Base-by-base conservation (phyloP, 805 yeast genomes). In the Blastobotrys chiropterorum region DNA sequence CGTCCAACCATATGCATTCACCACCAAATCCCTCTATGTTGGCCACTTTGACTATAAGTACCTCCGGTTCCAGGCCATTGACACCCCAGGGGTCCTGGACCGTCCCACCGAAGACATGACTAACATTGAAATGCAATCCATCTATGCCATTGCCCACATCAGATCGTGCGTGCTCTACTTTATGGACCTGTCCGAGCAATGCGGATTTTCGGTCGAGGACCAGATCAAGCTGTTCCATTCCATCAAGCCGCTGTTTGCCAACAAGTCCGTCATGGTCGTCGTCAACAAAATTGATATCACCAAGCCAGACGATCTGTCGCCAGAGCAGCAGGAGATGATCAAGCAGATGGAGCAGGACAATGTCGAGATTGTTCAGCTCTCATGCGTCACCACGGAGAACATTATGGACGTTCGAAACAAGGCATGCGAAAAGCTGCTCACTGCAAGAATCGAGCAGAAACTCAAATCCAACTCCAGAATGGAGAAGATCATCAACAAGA, bases 101-200 rank as follows among this genome's bases (percentile, higher is more conserved):
- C 83, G 98, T 71, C 99, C 99, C 55, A 90, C 97, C 44, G 99
- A 94, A 72, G 99, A 94, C 69, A 94, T 94, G 99, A 94, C 94
- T 77, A 94, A 94, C 73, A 94, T 94, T 71, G 99, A 94, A 76
- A 94, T 94, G 99, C 99, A 94, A 76, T 86, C 96, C 48, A 94
- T 94, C 66, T 94, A 94, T 66, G 99, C 99, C 56, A 90, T 94
- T 77, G 99, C 99, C 34, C 99, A 94, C 72, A 81, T 94, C 71
- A 82, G 98, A 69, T 90, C 98, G 26, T 88, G 97, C 70, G 96
- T 94, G 44, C 73, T 94, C 66, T 94, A 94, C 75, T 94, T 94
- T 68, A 94, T 94, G 99, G 99, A 94, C 77, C 78, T 92, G 62
- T 87, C 96, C 34, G 99, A 94, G 76, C 98, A 92, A 79, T 94